A percentile compares a stretch with the other conserved stretches of the same genome.
Evolutionary conservation across 1,284 basidiomycete genomes (phyloP).

Genomic region (Moesziomyces sp.): DNA sequence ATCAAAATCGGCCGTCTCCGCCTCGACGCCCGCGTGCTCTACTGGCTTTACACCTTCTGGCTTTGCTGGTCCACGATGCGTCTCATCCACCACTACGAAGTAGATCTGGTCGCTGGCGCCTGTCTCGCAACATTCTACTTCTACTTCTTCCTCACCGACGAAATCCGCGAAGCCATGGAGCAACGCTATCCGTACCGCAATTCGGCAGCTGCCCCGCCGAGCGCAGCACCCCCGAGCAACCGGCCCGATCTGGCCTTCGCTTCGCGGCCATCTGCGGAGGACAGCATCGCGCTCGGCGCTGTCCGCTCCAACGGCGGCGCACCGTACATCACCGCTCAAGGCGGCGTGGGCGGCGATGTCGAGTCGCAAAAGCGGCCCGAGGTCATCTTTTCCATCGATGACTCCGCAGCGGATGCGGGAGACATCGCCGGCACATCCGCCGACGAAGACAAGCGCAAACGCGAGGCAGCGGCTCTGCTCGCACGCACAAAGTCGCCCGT

Average conservation of each 20-base stretch:
- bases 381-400: conserved; percentile 42
- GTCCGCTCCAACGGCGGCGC: conserved; percentile 28
- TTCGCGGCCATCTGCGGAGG: background rate
- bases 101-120: conserved; percentile 93
- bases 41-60: conserved; percentile 86
- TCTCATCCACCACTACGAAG: conserved; percentile 79
- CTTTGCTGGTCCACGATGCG: conserved; percentile 97
- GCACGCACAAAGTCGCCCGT: conserved; percentile 32
- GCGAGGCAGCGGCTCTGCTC: conserved; percentile 21
- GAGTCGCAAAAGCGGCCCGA: conserved; percentile 45
- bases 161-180: conserved; percentile 61
- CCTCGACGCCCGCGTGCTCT: conserved; percentile 70
- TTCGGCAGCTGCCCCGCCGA: conserved; percentile 38
- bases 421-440: conserved; percentile 26
- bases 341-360: conserved; percentile 29
- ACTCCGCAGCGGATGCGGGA: conserved; percentile 9
- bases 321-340: conserved; percentile 39
- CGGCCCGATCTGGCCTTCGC: conserved; percentile 49
- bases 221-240: conserved; percentile 44
- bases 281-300: conserved; percentile 27
- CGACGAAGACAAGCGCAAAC: conserved; percentile 27
- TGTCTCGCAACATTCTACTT: conserved; percentile 88
- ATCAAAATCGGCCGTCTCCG: conserved; percentile 50
- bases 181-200: conserved; percentile 49
- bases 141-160: conserved; percentile 72